Percentiles rank a stretch among this genome's conserved stretches.
Conservation (phyloP, 1,284 basidiomycete species). For the Porodaedalea pini region DNA sequence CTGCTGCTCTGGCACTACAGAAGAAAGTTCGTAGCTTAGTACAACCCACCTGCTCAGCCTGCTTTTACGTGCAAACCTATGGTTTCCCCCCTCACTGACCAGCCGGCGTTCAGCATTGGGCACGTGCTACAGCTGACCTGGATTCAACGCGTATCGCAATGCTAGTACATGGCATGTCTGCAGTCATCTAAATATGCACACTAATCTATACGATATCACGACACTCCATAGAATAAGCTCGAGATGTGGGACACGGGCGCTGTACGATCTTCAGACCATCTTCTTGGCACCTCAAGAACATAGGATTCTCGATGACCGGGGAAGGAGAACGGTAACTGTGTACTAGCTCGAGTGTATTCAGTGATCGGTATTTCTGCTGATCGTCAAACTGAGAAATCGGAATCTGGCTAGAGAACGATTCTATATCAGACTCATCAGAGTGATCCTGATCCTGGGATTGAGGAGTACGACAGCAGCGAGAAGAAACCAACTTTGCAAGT, state of each 20-base stretch:
- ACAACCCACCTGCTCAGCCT: no score
- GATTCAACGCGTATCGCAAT: no score
- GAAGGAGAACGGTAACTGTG: background rate
- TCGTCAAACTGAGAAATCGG: background rate
- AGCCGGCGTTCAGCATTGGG: constrained; percentile 64
- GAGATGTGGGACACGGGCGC: background rate
- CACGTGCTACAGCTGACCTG: constrained; percentile 71
- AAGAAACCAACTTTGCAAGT: constrained; percentile 1
- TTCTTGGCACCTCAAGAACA: background rate
- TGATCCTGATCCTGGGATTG: no score
- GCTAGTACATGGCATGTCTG: no score
- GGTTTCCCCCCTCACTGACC: no score
- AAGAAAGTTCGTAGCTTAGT: no score
- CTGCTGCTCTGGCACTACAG: no score
- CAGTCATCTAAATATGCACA: no score
- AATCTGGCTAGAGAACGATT: background rate
- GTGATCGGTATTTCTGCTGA: background rate
- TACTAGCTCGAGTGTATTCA: background rate
- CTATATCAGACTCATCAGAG: no score
- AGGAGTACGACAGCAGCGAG: background rate
- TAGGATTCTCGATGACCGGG: background rate
- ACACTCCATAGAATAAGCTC: no score
- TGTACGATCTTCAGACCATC: constrained; percentile 4
- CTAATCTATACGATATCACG: no score
- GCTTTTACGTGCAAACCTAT: no score